Base-by-base conservation (phyloP, 345 rosid species). In the Populus davidiana region DNA sequence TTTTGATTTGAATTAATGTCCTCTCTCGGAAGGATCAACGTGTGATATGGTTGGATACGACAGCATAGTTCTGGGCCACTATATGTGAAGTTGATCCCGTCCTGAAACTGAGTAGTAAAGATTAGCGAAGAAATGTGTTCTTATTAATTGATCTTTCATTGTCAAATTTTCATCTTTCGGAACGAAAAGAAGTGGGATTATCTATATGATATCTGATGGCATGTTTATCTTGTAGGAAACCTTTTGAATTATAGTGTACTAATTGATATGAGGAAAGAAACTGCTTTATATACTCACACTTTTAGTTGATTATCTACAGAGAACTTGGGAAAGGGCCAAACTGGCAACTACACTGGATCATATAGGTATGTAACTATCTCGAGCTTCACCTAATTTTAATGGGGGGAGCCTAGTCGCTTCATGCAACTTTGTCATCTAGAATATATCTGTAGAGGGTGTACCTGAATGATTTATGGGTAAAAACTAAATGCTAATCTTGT, bases 261-360 rank as follows among this genome's bases (percentile, higher is more conserved):
- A 23, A 9, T 59, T 59, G 63, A 59, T 59, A 59, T 23, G 63
- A 25, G 13, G 63, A 59, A 59, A n/a, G 29, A 59, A 41, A 41
- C 13, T 72, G 9, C 49, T 1, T 70, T 72, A 56, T 72, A 56
- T 49, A 63, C 78, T 79, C 41, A 78, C 72, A 43, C 23, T 64
- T 77, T 71, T 83, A 2, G 29, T 76, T 84, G 74, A 62, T 80
- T 4, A 66, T 44, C 18, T 72, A 77, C 91, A 94, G 99, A 94
- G 99, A 83, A 94, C 98, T 39, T 94, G 99, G 98, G 98, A 96
- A 86, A 91, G 93, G 85, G 91, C 98, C 44, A 96, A 88, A 74
- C 74, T 96, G 79, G 98, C 99, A 49, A 75, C 90, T 65, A 88
- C 93, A n/a, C 86, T 96, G 83, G 97, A 96, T 86, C 93, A 86